Percentiles rank a stretch among this genome's conserved stretches.
Conservation (phyloP, 768 basidiomycete species). For the Chiua virens region DNA sequence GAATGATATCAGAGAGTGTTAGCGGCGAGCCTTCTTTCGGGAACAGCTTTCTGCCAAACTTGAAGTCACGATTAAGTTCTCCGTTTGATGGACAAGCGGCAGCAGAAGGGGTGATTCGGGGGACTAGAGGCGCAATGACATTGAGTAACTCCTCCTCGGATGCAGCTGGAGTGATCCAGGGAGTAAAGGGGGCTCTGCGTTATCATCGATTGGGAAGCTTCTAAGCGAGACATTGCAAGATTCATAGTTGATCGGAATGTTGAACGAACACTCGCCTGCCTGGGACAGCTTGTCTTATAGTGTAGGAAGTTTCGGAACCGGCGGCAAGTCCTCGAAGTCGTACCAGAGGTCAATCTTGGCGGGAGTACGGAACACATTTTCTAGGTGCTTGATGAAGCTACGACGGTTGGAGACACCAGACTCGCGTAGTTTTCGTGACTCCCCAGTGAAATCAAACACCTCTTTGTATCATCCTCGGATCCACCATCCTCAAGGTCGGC, state of each 20-base stretch:
- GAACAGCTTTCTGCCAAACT: conserved; percentile 56
- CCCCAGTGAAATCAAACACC: conserved; percentile 86
- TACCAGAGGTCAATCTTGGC: conserved; percentile 62
- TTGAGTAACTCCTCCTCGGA: conserved; percentile 35
- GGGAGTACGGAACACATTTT: conserved; percentile 76
- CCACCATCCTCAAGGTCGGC: conserved; percentile 42
- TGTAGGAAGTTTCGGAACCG: conserved; percentile 52
- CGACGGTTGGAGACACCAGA: conserved; percentile 64
- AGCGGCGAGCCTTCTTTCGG: conserved; percentile 26
- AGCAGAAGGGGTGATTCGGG: conserved; percentile 32
- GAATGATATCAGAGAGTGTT: conserved; percentile 77
- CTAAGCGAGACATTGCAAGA: conserved; percentile 15
- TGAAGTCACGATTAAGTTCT: conserved; percentile 69
- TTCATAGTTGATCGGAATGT: conserved; percentile 13
- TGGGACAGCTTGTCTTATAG: conserved; percentile 28
- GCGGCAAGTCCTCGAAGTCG: conserved; percentile 48
- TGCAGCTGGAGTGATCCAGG: conserved; percentile 33
- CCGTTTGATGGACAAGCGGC: conserved; percentile 57
- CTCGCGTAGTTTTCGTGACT: conserved; percentile 66
- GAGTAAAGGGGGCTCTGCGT: conserved; percentile 38
- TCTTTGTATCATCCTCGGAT: conserved; percentile 71
- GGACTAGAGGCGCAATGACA: conserved; percentile 11
- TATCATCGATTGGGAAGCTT: conserved; percentile 25
- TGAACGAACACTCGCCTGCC: conserved; percentile 22
- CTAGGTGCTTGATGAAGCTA: conserved; percentile 82